Evolutionary conservation across 768 basidiomycete species (phyloP), one percentile per base, ranked within the genome.

Genomic region (Tulasnella sp.): DNA sequence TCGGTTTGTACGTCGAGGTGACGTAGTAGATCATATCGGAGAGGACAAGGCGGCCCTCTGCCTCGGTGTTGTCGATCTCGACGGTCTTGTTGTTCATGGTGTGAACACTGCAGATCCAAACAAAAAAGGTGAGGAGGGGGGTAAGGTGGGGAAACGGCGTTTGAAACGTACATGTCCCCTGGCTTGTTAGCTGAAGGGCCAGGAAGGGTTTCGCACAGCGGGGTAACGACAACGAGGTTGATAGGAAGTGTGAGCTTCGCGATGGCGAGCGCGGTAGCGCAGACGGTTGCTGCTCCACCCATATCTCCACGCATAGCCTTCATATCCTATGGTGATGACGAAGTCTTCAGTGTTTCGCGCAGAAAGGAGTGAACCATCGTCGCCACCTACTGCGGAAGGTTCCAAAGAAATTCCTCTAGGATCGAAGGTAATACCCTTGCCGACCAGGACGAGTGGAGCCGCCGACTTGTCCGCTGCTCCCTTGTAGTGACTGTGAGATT

Each of bases 371-470:
- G 14, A 1, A 7, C 7, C 9, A 10, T 24, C 1, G 52, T 44
- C 44, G 19, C 10, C 9, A 87, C 90, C 82, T 80, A 91, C 93
- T 44, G 88, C 88, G 44, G 88, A 83, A n/a, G 93, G 90, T 85
- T 96, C 96, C 85, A 97, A 86, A 80, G 92, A 93, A 85, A 95
- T 95, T 82, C 94, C 94, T 87, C 94, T 94, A 3, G 91, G 91
- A 85, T 97, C 94, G 81, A 96, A 97, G 21, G 94, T 95, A 83
- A 96, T 83, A 1, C 95, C 95, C 84, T 96, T 96, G 44, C 95
- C 95, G 46, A 96, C 93, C 80, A 94, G 88, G 3, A 90, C 92
- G 19, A 94, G 87, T 3, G 94, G 94, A 76, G 87, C 87, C 0
- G 87, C 90, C 75, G 88, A 85, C 81, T 88, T 86, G 78, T 88